Evolutionary conservation across 2,329 filamentous ascomycete genomes (phyloP).

Genomic region (Shiraia sp.): DNA sequence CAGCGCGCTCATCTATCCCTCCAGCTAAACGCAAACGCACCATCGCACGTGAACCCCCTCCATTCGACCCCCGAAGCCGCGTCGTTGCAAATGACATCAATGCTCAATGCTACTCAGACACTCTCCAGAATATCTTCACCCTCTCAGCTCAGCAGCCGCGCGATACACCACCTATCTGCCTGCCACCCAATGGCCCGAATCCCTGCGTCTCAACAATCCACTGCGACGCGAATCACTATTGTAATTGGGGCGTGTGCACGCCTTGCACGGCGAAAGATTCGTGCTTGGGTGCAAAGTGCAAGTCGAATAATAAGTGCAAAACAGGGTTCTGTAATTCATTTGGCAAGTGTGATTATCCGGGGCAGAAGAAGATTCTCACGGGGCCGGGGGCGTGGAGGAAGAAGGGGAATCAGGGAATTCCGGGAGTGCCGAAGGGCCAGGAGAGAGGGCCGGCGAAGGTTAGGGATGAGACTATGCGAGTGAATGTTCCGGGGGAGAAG

Average conservation of each 20-base stretch:
- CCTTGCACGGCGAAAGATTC: slow-evolving; percentile 18
- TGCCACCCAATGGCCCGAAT: slow-evolving; percentile 11
- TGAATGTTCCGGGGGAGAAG: slow-evolving; percentile 29
- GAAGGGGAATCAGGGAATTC: slow-evolving; percentile 18
- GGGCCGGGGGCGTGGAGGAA: slow-evolving; percentile 25
- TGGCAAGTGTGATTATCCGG: slow-evolving; percentile 34
- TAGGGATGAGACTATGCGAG: slow-evolving; percentile 32
- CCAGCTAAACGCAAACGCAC: neutral
- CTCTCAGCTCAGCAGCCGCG: slow-evolving; percentile 5
- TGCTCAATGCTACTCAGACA: slow-evolving; percentile 24
- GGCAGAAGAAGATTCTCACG: slow-evolving; percentile 19
- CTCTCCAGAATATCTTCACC: slow-evolving; percentile 13
- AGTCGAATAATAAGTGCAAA: slow-evolving; percentile 34
- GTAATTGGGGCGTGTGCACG: slow-evolving; percentile 33
- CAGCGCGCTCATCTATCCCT: slow-evolving; percentile 17
- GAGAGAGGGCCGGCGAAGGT: slow-evolving; percentile 36
- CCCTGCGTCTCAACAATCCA: slow-evolving; percentile 29
- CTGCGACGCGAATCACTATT: slow-evolving; percentile 32
- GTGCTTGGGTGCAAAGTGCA: slow-evolving; percentile 32
- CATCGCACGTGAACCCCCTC: slow-evolving; percentile 1
- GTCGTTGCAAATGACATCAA: slow-evolving; percentile 13
- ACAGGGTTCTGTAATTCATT: slow-evolving; percentile 37
- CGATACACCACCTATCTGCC: slow-evolving; percentile 7
- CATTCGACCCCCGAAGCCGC: slow-evolving; percentile 3
- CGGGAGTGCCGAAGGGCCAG: slow-evolving; percentile 23